These are phyloP conservation scores for Camellia lanceoleosa DNA, from an alignment of 148 eudicot genomes.

Conservation along the genomic window DNA sequence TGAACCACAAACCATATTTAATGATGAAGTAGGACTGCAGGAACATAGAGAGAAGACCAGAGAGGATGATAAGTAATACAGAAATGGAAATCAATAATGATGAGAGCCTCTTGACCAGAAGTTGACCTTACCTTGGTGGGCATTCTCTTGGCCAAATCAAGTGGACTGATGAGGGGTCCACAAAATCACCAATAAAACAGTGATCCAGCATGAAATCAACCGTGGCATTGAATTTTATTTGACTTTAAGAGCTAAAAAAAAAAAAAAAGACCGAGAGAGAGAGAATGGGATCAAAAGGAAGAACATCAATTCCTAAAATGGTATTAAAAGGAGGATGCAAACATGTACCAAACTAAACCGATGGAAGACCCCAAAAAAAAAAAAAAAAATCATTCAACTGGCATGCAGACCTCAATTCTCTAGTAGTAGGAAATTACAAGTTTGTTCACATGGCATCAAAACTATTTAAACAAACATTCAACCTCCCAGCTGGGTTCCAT, in stretches of 20 bases:
- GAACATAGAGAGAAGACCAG: not conserved
- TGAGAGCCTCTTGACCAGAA: not conserved
- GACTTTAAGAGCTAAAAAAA: not conserved
- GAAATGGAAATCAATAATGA: not conserved
- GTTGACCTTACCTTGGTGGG: not conserved
- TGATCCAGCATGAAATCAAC: slow-evolving; percentile 11
- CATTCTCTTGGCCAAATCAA: not conserved
- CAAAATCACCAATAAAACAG: slow-evolving; percentile 2
- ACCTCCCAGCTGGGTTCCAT: not conserved
- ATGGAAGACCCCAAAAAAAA: not conserved
- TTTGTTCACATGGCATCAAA: too few species aligned
- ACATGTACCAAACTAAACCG: not conserved
- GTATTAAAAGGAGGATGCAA: not conserved
- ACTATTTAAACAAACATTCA: not conserved
- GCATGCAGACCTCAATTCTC: too few species aligned
- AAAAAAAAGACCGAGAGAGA: not conserved
- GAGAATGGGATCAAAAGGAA: not conserved
- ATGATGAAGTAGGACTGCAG: not conserved
- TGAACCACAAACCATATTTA: not conserved
- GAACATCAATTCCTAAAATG: not conserved
- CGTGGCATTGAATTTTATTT: not conserved
- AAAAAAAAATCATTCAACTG: not conserved
- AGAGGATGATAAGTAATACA: not conserved
- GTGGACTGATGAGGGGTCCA: slow-evolving; percentile 2
- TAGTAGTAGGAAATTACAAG: too few species aligned